Percentiles rank a stretch among this genome's conserved stretches.
These are phyloP conservation scores for Hypomyces rosellus DNA, from an alignment of 2,329 filamentous ascomycete genomes.

Conservation along the genomic window DNA sequence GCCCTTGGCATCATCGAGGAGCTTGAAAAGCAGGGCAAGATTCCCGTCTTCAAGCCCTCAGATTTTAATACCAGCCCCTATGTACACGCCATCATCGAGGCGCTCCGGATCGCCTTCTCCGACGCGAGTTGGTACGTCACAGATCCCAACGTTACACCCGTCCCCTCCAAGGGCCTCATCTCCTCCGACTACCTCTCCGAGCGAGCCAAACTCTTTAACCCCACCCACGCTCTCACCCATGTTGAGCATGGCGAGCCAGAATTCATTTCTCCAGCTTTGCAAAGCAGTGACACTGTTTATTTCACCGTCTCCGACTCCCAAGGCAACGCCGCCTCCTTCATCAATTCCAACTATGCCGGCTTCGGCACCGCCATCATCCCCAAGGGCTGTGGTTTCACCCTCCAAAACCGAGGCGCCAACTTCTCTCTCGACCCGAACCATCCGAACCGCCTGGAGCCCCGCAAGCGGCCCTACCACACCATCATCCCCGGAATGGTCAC, in stretches of 20 bases:
- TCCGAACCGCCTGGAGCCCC: conserved; percentile 72
- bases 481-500: conserved; percentile 94
- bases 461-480: conserved; percentile 92
- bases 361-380: conserved; percentile 88
- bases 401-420: conserved; percentile 89
- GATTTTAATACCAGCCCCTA: conserved; percentile 80
- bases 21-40: conserved; percentile 67
- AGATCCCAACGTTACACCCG: conserved; percentile 65
- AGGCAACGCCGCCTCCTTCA: conserved; percentile 92
- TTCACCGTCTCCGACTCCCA: conserved; percentile 74
- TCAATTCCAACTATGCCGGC: conserved; percentile 89
- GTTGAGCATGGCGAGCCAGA: conserved; percentile 56
- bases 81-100: conserved; percentile 82
- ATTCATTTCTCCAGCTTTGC: conserved; percentile 64
- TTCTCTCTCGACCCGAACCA: conserved; percentile 68
- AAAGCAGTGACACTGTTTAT: conserved; percentile 89
- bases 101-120: conserved; percentile 81
- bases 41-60: conserved; percentile 59
- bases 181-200: conserved; percentile 67
- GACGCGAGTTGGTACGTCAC: conserved; percentile 88
- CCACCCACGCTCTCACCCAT: conserved; percentile 52
- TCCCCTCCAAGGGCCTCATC: conserved; percentile 66
- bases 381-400: conserved; percentile 77
- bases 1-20: conserved; percentile 86
- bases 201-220: conserved; percentile 54